These are phyloP conservation scores for Dioszegia aurantiaca DNA, from an alignment of 768 basidiomycete species.

Conservation along the genomic window DNA sequence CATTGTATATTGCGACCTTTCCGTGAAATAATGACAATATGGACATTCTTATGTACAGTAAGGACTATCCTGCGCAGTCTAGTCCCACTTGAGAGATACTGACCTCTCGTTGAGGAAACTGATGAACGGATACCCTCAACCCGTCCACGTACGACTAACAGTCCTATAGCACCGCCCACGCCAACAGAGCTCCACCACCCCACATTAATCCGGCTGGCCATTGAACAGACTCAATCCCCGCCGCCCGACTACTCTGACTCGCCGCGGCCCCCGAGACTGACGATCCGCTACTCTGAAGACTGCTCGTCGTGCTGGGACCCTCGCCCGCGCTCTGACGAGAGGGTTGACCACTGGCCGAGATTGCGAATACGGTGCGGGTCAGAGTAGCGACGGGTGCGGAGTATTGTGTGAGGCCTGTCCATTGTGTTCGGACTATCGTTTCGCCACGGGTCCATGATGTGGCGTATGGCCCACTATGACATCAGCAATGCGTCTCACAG, in stretches of 20 bases:
- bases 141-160: too few species aligned
- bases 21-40: too few species aligned
- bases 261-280: not conserved
- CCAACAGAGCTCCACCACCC: not conserved
- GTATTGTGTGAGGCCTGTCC: slow-evolving; percentile 12
- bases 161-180: not conserved
- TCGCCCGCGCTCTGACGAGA: not conserved
- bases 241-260: slow-evolving; percentile 2
- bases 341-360: not conserved
- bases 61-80: too few species aligned
- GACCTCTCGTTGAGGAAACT: too few species aligned
- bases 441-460: not conserved
- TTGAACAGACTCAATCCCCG: not conserved
- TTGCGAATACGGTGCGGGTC: not conserved
- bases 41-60: too few species aligned
- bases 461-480: not conserved
- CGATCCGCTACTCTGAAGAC: not conserved
- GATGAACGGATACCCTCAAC: too few species aligned
- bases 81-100: too few species aligned
- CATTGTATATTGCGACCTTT: too few species aligned
- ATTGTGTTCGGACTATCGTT: not conserved
- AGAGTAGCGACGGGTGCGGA: not conserved
- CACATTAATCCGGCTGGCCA: not conserved
- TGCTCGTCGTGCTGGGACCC: too few species aligned
- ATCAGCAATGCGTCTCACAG: not conserved